These are phyloP conservation scores for Nematocida minor DNA, from an alignment of 371 early-diverging fungal genomes.

Conservation along the genomic window DNA sequence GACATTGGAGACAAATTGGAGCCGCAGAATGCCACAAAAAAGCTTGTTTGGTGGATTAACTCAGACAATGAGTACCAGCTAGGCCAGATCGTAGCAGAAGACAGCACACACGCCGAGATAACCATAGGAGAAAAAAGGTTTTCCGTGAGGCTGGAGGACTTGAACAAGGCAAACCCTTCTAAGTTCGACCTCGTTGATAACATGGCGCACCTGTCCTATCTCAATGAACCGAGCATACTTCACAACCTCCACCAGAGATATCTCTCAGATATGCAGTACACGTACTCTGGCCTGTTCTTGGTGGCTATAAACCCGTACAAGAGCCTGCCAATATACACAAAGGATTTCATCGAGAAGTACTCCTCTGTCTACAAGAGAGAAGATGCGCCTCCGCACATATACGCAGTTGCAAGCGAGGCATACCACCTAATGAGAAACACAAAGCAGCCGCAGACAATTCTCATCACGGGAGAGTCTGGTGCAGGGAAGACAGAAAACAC, in stretches of 20 bases:
- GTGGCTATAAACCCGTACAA: conserved; percentile 97
- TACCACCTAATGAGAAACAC: conserved; percentile 85
- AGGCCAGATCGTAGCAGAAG: conserved; percentile 11
- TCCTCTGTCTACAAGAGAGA: conserved; percentile 71
- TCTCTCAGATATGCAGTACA: conserved; percentile 82
- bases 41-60: conserved; percentile 16
- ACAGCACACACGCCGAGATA: background rate
- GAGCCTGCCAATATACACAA: conserved; percentile 79
- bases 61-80: conserved; percentile 6
- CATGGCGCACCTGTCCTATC: conserved; percentile 87
- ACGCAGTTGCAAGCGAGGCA: conserved; percentile 82
- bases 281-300: conserved; percentile 95
- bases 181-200: conserved; percentile 95
- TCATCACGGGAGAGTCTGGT: conserved; percentile 98
- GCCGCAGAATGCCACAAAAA: background rate
- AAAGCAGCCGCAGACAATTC: conserved; percentile 86
- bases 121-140: background rate
- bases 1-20: background rate
- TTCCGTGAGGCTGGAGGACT: conserved; percentile 69
- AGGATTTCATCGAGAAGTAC: conserved; percentile 52
- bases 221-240: conserved; percentile 94
- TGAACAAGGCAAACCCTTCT: conserved; percentile 93
- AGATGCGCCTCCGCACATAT: conserved; percentile 89
- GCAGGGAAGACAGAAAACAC: conserved; percentile 99
- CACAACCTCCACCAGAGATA: conserved; percentile 86